phyloP scores from a whole-genome alignment of 2,329 filamentous ascomycete species.

The Paraconiothyrium sp. region DNA sequence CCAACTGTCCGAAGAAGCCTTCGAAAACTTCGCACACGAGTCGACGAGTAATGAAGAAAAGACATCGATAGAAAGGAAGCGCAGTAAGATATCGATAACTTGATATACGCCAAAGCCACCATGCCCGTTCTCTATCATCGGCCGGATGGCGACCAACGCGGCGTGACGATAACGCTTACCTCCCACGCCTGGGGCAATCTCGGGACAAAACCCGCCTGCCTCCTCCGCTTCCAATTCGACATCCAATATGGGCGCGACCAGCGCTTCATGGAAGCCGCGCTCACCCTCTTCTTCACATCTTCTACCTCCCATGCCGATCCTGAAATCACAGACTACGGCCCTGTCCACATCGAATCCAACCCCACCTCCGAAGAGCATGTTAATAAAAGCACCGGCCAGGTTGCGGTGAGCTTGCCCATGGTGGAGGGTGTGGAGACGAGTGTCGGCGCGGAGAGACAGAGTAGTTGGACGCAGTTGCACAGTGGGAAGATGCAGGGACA shows the following conservation, averaged over 20 bases:
- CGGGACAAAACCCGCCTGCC: neutral
- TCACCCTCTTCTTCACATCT: neutral
- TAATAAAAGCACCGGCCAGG: conserved; percentile 3
- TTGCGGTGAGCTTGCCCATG: neutral
- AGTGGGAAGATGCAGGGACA: conserved; percentile 2
- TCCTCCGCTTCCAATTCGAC: conserved; percentile 8
- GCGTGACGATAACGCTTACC: neutral
- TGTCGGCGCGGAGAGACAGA: neutral
- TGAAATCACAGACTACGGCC: conserved; percentile 10
- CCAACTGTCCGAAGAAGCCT: no score
- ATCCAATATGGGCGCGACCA: conserved; percentile 5
- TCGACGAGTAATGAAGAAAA: neutral
- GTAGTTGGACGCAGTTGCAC: conserved; percentile 6
- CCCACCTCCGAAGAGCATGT: conserved; percentile 4
- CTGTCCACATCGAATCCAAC: conserved; percentile 3
- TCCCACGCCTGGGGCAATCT: neutral
- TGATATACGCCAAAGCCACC: neutral
- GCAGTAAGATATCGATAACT: neutral
- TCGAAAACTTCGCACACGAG: neutral
- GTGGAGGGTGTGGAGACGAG: conserved; percentile 3
- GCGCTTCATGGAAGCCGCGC: neutral
- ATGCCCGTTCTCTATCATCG: conserved; percentile 9
- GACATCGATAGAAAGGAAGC: neutral
- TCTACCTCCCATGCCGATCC: neutral
- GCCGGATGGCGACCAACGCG: conserved; percentile 6